These are phyloP conservation scores for Sanghuangporus sanghuang DNA, from an alignment of 1,284 basidiomycete species.

Conservation along the genomic window DNA sequence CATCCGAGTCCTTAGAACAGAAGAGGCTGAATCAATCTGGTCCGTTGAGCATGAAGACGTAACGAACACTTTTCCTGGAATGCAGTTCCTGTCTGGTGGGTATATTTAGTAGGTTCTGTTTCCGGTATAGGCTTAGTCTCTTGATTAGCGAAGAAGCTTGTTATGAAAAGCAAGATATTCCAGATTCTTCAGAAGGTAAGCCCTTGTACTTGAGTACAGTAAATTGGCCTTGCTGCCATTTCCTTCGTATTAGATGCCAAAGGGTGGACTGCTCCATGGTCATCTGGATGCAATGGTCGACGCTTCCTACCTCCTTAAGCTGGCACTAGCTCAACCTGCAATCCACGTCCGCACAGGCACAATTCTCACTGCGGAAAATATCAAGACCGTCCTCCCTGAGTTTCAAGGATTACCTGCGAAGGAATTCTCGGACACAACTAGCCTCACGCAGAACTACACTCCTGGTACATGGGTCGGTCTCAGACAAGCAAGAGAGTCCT, in stretches of 20 bases:
- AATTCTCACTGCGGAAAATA: constrained; percentile 32
- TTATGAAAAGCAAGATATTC: constrained; percentile 55
- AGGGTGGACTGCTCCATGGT: constrained; percentile 65
- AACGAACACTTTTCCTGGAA: constrained; percentile 64
- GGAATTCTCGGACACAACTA: constrained; percentile 28
- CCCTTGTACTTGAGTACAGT: not conserved
- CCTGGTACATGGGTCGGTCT: constrained; percentile 50
- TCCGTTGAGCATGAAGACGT: constrained; percentile 44
- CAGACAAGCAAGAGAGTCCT: constrained; percentile 45
- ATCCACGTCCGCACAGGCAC: constrained; percentile 50
- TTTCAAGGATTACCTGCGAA: constrained; percentile 40
- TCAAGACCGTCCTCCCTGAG: constrained; percentile 42
- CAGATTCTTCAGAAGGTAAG: constrained; percentile 51
- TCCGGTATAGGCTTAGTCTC: not conserved
- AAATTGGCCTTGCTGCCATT: not conserved
- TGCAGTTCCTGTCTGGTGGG: constrained; percentile 67
- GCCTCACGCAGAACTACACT: constrained; percentile 42
- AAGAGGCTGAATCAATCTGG: constrained; percentile 58
- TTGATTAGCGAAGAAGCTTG: constrained; percentile 46
- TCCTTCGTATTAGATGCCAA: constrained; percentile 56
- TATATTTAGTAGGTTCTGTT: constrained; percentile 1
- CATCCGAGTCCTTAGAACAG: constrained; percentile 44
- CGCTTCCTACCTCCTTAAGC: constrained; percentile 40
- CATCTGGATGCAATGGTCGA: constrained; percentile 70
- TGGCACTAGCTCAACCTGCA: constrained; percentile 50